Conservation (phyloP, 2,329 filamentous ascomycete species). For the Alternaria sp. region DNA sequence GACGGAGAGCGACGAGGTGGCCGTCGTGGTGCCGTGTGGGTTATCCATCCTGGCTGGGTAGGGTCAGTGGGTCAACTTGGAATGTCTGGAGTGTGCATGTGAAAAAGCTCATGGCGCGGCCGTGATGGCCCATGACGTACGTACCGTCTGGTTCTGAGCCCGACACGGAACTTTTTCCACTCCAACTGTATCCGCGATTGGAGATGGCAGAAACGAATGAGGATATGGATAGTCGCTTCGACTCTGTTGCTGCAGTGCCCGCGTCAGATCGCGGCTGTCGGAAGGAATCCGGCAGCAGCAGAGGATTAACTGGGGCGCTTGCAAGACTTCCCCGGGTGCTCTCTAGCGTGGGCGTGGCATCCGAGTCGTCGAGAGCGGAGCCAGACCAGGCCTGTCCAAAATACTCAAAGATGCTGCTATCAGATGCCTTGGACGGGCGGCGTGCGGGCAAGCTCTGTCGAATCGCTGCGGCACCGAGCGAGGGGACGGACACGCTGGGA, state of each 20-base stretch:
- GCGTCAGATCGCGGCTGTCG: constrained; percentile 54
- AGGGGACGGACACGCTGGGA: constrained; percentile 70
- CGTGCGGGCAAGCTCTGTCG: constrained; percentile 52
- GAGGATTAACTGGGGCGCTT: constrained; percentile 27
- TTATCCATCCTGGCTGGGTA: constrained; percentile 36
- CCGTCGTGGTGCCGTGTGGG: constrained; percentile 49
- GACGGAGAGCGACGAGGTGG: constrained; percentile 52
- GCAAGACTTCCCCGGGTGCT: constrained; percentile 22
- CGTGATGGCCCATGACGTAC: constrained; percentile 32
- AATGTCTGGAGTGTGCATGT: constrained; percentile 1
- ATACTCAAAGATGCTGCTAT: constrained; percentile 48
- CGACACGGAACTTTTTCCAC: constrained; percentile 53
- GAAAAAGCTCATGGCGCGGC: background rate
- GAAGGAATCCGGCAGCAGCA: constrained; percentile 58
- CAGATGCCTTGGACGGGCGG: constrained; percentile 52
- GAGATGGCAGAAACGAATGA: constrained; percentile 69
- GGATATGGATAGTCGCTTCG: constrained; percentile 74
- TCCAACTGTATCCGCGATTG: constrained; percentile 59
- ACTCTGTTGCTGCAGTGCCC: constrained; percentile 49
- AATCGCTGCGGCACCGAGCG: constrained; percentile 55
- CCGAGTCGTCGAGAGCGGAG: constrained; percentile 57
- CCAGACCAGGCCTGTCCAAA: constrained; percentile 40
- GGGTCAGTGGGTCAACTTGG: constrained; percentile 9
- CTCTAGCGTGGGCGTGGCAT: constrained; percentile 51
- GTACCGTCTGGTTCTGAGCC: constrained; percentile 55